Evolutionary conservation across 2,329 filamentous ascomycete species (phyloP), one percentile per base, ranked within the genome.

Genomic region (Stachybotrys chartarum): DNA sequence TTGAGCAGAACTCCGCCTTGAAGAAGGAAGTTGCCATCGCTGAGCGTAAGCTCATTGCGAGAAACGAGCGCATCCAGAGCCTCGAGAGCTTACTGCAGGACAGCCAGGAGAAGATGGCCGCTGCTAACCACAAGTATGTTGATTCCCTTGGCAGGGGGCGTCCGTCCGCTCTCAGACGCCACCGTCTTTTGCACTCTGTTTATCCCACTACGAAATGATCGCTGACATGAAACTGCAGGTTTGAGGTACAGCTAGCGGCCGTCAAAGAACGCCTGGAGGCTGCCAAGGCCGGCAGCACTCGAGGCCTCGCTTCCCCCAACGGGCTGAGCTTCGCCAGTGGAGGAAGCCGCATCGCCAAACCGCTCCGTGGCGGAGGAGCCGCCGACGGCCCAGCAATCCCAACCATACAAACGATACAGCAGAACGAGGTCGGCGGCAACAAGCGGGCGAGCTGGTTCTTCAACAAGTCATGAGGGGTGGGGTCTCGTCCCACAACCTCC

Each of bases 11-110:
- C 75, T 90, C 90, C 63, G 88, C 87, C 59, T 80, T 99, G 66
- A 99, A 99, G 85, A 97, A 99, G 80, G 94, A 99, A 75, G 94
- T 99, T 55, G 94, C 94, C 55, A 99, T 99, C 69, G 94, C 94
- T 0, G 94, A 99, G 79, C 85, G 94, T 64, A 99, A 99, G 75
- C 81, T 99, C 59, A 95, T 96, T 71, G 94, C 94, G 30, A 82
- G 94, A 64, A 97, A 97, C 69, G 94, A 99, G 79, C 88, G 94
- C 56, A 99, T 99, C 70, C 87, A 95, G 72, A 95, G 90, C 70
- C 79, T 99, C 50, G 94, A 99, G 77, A 87, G 83, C 67, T 77
- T 99, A 67, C 81, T 99, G 65, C 91, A 96, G 72, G 94, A 99
- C 72, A 96, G 91, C 68, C 94, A 99, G 76, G 94, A 99, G 79